phyloP scores from a whole-genome alignment of 768 basidiomycete genomes.

The Podaxis rugospora region DNA sequence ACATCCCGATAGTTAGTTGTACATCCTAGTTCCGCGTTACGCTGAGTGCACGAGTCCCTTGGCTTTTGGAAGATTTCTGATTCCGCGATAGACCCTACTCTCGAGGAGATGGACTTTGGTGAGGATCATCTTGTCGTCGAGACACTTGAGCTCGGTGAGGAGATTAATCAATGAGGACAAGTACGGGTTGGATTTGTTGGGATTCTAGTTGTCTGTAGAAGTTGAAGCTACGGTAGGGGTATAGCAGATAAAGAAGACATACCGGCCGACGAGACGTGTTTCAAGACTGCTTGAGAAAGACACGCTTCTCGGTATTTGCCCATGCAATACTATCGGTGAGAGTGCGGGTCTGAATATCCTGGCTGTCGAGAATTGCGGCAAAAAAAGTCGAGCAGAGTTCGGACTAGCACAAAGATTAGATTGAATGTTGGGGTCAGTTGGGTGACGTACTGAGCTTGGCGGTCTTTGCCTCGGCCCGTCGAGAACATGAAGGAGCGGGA shows the following conservation, averaged over 20 bases:
- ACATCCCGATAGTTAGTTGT: constrained; percentile 28
- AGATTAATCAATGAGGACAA: constrained; percentile 77
- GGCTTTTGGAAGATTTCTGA: constrained; percentile 84
- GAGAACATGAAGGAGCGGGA: constrained; percentile 86
- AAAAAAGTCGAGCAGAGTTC: constrained; percentile 92
- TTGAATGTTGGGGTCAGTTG: neutral
- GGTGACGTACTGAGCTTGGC: constrained; percentile 79
- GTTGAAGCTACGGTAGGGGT: neutral
- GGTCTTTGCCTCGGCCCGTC: constrained; percentile 97
- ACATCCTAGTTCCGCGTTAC: constrained; percentile 25
- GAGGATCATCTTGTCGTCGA: constrained; percentile 97
- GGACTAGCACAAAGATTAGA: constrained; percentile 45
- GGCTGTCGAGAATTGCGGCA: constrained; percentile 67
- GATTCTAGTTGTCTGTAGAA: constrained; percentile 65
- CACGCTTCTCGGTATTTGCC: constrained; percentile 85
- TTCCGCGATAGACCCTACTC: constrained; percentile 84
- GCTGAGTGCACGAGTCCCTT: constrained; percentile 44
- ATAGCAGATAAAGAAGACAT: constrained; percentile 12
- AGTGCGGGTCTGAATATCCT: constrained; percentile 74
- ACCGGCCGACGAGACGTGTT: constrained; percentile 79
- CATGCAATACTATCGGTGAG: constrained; percentile 88
- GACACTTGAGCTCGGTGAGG: constrained; percentile 84
- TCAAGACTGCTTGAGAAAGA: constrained; percentile 96
- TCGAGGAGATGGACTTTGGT: constrained; percentile 96
- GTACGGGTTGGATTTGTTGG: constrained; percentile 70